A percentile compares a stretch with the other conserved stretches of the same genome.
phyloP scores from a whole-genome alignment of 306 rosid genomes.

The Sophora flavescens region DNA sequence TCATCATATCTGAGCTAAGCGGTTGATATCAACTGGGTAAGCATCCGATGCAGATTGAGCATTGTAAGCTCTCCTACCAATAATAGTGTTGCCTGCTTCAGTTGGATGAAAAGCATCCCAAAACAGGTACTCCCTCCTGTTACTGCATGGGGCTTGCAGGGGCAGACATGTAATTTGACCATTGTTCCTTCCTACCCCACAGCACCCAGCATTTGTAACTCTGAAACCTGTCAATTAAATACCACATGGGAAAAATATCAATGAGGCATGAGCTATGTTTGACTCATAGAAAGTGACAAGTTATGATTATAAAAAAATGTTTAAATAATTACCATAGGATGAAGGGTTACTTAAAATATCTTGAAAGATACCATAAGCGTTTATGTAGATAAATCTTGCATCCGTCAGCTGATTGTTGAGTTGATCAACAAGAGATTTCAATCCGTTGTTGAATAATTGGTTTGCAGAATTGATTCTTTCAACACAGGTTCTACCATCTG shows the following conservation, averaged over 20 bases:
- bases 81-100: conserved; percentile 67
- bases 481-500: conserved; percentile 84
- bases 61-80: conserved; percentile 73
- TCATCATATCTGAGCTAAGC: conserved; percentile 69
- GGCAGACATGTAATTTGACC: conserved; percentile 93
- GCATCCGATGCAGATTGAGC: conserved; percentile 86
- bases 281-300: neutral
- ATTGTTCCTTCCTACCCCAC: conserved; percentile 95
- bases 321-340: conserved; percentile 62
- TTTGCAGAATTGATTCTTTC: conserved; percentile 78
- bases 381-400: conserved; percentile 74
- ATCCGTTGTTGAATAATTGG: conserved; percentile 74
- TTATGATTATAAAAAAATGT: neutral
- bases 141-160: conserved; percentile 73
- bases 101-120: conserved; percentile 99
- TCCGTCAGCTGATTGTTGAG: conserved; percentile 68
- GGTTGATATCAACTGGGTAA: conserved; percentile 79
- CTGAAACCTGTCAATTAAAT: conserved; percentile 64
- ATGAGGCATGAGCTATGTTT: neutral
- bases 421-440: conserved; percentile 70
- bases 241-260: neutral
- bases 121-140: conserved; percentile 69
- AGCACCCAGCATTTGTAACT: conserved; percentile 77
- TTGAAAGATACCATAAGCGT: conserved; percentile 77
- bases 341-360: conserved; percentile 74